These are phyloP conservation scores for Trypanosoma brucei DNA, from an alignment of 208 protist species.

Conservation along the genomic window DNA sequence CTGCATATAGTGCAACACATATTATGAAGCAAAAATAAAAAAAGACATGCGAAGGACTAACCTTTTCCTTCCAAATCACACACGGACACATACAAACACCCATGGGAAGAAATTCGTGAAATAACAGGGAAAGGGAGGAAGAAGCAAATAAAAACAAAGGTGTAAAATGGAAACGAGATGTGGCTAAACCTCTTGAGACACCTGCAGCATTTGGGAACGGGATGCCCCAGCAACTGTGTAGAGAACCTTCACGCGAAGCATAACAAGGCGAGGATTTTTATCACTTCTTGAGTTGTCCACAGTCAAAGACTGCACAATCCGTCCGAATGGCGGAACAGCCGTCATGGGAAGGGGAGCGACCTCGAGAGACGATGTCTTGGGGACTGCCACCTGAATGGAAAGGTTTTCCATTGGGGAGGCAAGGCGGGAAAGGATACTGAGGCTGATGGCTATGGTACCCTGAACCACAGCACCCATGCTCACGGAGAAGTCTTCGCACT, in stretches of 20 bases:
- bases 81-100: not conserved
- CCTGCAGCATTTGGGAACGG: conserved; percentile 64
- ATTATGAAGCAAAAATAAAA: too few relatives aligned
- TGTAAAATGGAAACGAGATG: not conserved
- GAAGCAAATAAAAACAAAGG: not conserved
- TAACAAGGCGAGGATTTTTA: conserved; percentile 43
- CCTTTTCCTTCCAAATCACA: not conserved
- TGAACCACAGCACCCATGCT: conserved; percentile 28
- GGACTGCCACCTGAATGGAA: conserved; percentile 67
- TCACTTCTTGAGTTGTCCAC: conserved; percentile 49
- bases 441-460: conserved; percentile 18
- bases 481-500: conserved; percentile 48
- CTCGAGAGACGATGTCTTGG: conserved; percentile 50
- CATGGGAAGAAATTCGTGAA: not conserved
- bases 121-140: not conserved
- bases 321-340: conserved; percentile 28
- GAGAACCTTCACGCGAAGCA: conserved; percentile 63
- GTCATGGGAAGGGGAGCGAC: conserved; percentile 44
- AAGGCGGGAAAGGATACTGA: conserved; percentile 41
- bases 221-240: conserved; percentile 42
- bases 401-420: conserved; percentile 36
- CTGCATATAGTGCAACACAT: too few relatives aligned
- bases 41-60: too few relatives aligned
- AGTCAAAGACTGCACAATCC: conserved; percentile 38
- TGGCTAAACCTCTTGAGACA: conserved; percentile 29